Percentiles rank a stretch among this genome's conserved stretches.
phyloP scores from a whole-genome alignment of 2,329 filamentous ascomycete species.

The Colletotrichum cuscutae region DNA sequence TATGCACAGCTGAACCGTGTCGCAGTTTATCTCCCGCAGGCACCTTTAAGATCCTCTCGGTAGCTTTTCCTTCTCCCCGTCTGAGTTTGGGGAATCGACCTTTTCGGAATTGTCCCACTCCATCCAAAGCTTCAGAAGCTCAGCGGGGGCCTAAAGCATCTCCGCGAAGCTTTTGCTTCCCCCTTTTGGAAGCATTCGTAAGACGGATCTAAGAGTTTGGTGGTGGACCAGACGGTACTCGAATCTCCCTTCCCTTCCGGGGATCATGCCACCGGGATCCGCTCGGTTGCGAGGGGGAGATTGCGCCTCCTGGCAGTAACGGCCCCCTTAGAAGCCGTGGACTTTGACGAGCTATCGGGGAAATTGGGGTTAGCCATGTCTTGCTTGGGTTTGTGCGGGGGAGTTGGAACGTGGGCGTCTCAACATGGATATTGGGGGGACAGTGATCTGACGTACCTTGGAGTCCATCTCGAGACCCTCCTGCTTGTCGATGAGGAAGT shows the following conservation, averaged over 20 bases:
- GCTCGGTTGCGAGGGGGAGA: constrained; percentile 35
- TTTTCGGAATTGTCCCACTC: constrained; percentile 8
- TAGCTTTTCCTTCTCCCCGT: neutral
- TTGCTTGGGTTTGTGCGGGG: neutral
- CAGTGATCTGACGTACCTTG: constrained; percentile 57
- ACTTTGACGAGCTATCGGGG: constrained; percentile 49
- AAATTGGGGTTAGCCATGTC: neutral
- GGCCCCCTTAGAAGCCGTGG: constrained; percentile 69
- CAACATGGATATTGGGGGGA: neutral
- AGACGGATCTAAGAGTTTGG: neutral
- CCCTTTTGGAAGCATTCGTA: neutral
- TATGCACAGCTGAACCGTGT: neutral
- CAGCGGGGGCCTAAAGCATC: neutral
- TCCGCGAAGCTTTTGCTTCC: constrained; percentile 1
- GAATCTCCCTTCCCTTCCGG: constrained; percentile 3
- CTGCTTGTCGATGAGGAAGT: constrained; percentile 90
- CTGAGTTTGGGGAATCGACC: neutral
- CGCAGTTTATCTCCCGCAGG: constrained; percentile 16
- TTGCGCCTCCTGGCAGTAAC: constrained; percentile 46
- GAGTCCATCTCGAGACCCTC: constrained; percentile 85
- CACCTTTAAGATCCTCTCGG: constrained; percentile 27
- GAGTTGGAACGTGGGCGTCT: neutral
- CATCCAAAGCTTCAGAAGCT: neutral
- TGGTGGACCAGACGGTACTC: constrained; percentile 5
- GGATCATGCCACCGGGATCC: constrained; percentile 15